A percentile compares a stretch with the other conserved stretches of the same genome.
These are phyloP conservation scores for Pichia cephalocereana DNA, from an alignment of 805 yeast species.

Conservation along the genomic window DNA sequence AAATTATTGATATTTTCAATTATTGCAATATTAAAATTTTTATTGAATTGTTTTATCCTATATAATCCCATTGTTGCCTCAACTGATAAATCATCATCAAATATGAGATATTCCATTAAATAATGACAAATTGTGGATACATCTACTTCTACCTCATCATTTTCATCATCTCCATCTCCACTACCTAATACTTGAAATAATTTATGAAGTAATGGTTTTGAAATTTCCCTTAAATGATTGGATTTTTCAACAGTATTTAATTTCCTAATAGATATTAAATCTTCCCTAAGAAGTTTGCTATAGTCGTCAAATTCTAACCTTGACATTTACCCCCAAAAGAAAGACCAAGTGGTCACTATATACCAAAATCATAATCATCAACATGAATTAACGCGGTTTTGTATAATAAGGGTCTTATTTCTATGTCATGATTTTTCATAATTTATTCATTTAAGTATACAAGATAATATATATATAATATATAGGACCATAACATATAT, in stretches of 20 bases:
- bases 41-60: background rate
- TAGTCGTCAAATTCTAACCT: no score
- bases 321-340: no score
- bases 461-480: no score
- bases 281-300: background rate
- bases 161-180: background rate
- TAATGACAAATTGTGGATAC: background rate
- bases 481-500: no score
- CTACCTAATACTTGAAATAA: background rate
- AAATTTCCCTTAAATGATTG: background rate
- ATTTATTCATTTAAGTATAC: no score
- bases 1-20: constrained; percentile 14
- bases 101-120: constrained; percentile 1
- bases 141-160: background rate
- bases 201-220: constrained; percentile 2
- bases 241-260: background rate
- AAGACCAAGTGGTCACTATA: no score
- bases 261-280: background rate
- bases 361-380: no score
- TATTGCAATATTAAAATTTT: background rate
- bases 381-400: no score
- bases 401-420: no score
- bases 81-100: background rate
- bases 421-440: no score
- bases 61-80: constrained; percentile 3